Evolutionary conservation across 106 monocot species (phyloP), one percentile per base, ranked within the genome.

Genomic region (Dendrobium huoshanense): DNA sequence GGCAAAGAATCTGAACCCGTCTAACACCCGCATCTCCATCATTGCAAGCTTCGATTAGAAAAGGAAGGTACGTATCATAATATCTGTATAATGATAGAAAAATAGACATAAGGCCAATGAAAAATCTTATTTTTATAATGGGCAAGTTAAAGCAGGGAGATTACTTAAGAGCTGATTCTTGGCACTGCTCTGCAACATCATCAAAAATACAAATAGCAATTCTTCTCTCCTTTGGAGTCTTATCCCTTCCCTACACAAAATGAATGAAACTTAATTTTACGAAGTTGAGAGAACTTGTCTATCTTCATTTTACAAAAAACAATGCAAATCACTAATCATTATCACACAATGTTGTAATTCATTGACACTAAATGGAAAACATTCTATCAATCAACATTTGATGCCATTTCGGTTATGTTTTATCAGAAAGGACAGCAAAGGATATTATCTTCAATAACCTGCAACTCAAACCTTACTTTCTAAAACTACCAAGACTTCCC

Each of bases 201-300:
- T 98, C 92, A 88, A 98, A 98, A 73, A 94, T 98, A 73, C 94
- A 92, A 83, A 98, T 98, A 18, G 97, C 97, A 77, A 94, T 92
- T 82, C 97, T 90, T 85, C 92, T 94, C 81, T 97, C 97, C 43
- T 92, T 94, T 16, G 90, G 85, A 24, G 92, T 94, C 78, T 94
- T 97, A 83, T 94, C 97, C 80, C 92, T 97, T 7, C 92, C 97
- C 97, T 97, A 75, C 9, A 78, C 40, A 61, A 64, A 22, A 7
- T 22, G 13, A 37, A 37, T 37, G 37, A 37, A 37, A 37, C 2
- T 37, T 37, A 54, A 54, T 54, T 3, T 5, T 15, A 54, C 8
- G 54, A 7, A 54, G 8, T 54, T 54, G 54, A 54, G 54, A 54
- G 54, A 15, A 54, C 54, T 10, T 54, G 8, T 2, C 54, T 54